Evolutionary conservation across 2,329 filamentous ascomycete species (phyloP).

Genomic region (Coniochaeta prunicola): DNA sequence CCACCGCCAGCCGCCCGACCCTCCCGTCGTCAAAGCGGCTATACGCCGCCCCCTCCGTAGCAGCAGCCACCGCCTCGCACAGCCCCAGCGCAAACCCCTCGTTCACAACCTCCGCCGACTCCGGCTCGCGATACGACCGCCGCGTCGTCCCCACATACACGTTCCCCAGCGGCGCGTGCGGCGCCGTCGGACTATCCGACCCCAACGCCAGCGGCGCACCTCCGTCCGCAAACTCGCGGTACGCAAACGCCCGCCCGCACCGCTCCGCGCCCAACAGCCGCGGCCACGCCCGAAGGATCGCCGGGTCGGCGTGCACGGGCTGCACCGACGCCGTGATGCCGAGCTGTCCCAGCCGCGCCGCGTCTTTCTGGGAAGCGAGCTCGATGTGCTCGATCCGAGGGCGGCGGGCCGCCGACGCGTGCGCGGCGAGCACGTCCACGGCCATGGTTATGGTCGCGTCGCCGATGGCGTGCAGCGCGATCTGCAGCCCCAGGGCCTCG

Average conservation of each 20-base stretch:
- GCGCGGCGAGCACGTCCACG: constrained; percentile 44
- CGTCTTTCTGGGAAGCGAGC: constrained; percentile 47
- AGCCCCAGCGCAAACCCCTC: constrained; percentile 44
- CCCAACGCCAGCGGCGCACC: constrained; percentile 51
- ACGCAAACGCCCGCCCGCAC: constrained; percentile 54
- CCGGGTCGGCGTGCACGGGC: constrained; percentile 52
- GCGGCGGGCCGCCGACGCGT: constrained; percentile 35
- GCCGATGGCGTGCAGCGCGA: constrained; percentile 59
- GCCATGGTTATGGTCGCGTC: constrained; percentile 51
- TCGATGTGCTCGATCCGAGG: constrained; percentile 62
- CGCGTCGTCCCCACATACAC: constrained; percentile 53
- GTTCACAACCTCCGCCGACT: constrained; percentile 36
- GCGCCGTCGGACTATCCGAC: constrained; percentile 53
- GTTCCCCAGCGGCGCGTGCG: constrained; percentile 45
- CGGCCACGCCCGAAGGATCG: constrained; percentile 55
- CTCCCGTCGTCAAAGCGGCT: constrained; percentile 49
- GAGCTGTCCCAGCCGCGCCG: constrained; percentile 44
- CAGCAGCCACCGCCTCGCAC: constrained; percentile 45
- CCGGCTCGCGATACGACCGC: constrained; percentile 42
- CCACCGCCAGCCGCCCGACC: constrained; percentile 43
- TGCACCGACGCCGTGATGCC: constrained; percentile 56
- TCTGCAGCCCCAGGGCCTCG: constrained; percentile 46
- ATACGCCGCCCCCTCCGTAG: constrained; percentile 48
- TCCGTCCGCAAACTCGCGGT: constrained; percentile 50
- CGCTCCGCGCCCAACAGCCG: constrained; percentile 45